These are phyloP conservation scores for Pugionium cornutum DNA, from an alignment of 345 rosid species.

Conservation along the genomic window DNA sequence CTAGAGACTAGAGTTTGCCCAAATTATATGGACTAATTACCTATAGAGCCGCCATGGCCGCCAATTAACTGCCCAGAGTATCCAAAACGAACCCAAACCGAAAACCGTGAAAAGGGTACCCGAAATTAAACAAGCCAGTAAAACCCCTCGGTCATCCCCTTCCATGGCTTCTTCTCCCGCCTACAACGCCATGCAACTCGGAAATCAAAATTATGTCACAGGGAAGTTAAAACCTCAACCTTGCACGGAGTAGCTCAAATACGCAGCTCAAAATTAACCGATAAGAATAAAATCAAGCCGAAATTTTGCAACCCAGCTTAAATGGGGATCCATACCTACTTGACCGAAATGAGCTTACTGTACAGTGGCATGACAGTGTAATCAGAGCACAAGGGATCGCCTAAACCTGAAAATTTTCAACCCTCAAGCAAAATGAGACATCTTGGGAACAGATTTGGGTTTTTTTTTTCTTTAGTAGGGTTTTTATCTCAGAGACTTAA, in stretches of 20 bases:
- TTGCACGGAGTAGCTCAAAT: background rate
- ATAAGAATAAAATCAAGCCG: constrained; percentile 9
- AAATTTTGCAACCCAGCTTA: constrained; percentile 23
- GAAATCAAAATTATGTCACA: constrained; percentile 13
- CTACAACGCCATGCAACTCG: constrained; percentile 46
- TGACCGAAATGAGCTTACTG: constrained; percentile 46
- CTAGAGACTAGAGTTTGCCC: background rate
- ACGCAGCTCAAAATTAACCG: constrained; percentile 21
- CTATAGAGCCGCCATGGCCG: constrained; percentile 98
- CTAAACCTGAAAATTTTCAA: constrained; percentile 11
- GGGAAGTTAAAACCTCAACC: constrained; percentile 17
- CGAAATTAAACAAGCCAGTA: constrained; percentile 74
- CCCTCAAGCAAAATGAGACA: constrained; percentile 41
- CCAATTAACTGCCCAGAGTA: constrained; percentile 96
- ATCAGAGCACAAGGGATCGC: constrained; percentile 41
- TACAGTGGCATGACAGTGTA: constrained; percentile 57
- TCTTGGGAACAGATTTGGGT: constrained; percentile 35
- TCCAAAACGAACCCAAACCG: constrained; percentile 77
- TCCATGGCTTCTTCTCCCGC: constrained; percentile 73
- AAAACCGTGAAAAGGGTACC: constrained; percentile 79
- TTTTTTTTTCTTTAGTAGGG: constrained; percentile 32
- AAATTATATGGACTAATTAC: constrained; percentile 40
- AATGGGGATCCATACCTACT: constrained; percentile 49
- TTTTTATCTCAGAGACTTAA: constrained; percentile 38
- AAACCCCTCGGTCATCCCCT: constrained; percentile 63